phyloP scores from a whole-genome alignment of 2,329 filamentous ascomycete species.

The Apiospora sp. region DNA sequence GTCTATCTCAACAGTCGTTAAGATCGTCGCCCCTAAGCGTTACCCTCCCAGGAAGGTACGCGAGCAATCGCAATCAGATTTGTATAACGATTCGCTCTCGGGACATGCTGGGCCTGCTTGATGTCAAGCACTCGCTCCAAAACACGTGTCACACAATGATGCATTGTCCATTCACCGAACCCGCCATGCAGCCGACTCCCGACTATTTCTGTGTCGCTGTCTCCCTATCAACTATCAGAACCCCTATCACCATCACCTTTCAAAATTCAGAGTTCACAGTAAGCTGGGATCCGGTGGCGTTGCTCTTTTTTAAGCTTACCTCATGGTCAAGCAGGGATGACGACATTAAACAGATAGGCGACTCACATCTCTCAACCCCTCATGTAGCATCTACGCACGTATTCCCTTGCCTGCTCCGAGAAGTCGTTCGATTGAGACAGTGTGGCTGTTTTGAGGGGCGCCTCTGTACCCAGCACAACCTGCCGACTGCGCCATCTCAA shows the following conservation, averaged over 20 bases:
- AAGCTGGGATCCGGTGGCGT: conserved; percentile 3
- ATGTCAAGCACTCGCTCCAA: background rate
- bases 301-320: conserved; percentile 13
- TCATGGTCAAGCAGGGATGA: conserved; percentile 7
- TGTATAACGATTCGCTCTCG: conserved; percentile 18
- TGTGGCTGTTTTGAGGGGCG: background rate
- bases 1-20: conserved; percentile 16
- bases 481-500: conserved; percentile 12
- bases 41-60: conserved; percentile 21
- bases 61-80: conserved; percentile 22
- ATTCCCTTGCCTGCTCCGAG: background rate
- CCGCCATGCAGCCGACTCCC: background rate
- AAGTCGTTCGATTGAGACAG: background rate
- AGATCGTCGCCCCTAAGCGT: conserved; percentile 12
- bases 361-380: background rate
- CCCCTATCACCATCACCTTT: background rate
- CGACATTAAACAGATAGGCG: conserved; percentile 2
- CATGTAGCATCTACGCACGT: background rate
- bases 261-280: background rate
- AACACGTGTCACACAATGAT: background rate
- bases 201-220: background rate
- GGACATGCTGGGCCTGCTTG: background rate
- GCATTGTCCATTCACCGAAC: background rate
- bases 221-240: background rate
- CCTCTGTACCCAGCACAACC: conserved; percentile 3